Evolutionary conservation across 768 basidiomycete species (phyloP), one percentile per base, ranked within the genome.

Genomic region (Tricholoma sp.): DNA sequence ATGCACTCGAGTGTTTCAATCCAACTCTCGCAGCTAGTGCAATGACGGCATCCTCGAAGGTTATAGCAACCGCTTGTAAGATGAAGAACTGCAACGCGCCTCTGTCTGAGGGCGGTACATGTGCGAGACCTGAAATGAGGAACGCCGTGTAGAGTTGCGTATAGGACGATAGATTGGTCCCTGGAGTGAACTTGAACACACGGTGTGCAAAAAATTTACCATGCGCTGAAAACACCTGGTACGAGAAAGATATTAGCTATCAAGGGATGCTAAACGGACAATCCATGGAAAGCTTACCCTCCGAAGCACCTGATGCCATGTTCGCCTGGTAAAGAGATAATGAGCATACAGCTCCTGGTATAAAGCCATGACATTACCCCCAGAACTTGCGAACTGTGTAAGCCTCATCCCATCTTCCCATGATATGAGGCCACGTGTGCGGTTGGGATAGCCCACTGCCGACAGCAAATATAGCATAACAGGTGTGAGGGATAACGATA

Each of bases 241-340:
- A 15, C 32, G 2, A 29, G 10, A 49, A 28, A 39, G n/a, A 13
- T 28, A n/a, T 53, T 2, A 10, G 20, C 0, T 12, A 5, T 50
- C 6, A 15, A 52, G 31, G n/a, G 11, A 31, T 34, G 31, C 6
- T 9, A 33, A 24, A 29, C 13, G n/a, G 17, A 36, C 17, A 15
- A 57, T 5, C 18, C 24, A 24, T 24, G 1, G 24, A 4, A 24
- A 17, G 6, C 74, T 54, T 53, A 76, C 75, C 51, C 67, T 65
- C 45, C 69, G 68, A 29, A 74, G 41, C 33, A 65, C 55, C 52
- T 77, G 75, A 57, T 77, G 76, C 74, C 75, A 77, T 0, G 65
- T 61, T 31, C 65, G 65, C 15, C 73, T 71, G 24, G 24, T 4
- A 24, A 24, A 24, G 4, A 24, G 4, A 24, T 24, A 24, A n/a